phyloP scores from a whole-genome alignment of 2,329 filamentous ascomycete genomes.

The Aspergillus tamarii region DNA sequence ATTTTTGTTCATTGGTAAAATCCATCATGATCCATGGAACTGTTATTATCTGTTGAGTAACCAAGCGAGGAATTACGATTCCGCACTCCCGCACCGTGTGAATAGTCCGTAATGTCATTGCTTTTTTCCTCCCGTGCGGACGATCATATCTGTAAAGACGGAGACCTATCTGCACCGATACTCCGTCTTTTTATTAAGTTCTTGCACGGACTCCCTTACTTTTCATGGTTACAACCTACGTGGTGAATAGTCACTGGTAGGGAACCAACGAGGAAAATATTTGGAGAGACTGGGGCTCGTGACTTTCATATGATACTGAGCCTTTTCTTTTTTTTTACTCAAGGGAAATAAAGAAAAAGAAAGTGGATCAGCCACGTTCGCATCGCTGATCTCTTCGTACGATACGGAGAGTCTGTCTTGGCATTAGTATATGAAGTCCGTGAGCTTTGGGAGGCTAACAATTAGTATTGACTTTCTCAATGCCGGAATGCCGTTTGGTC shows the following conservation, averaged over 20 bases:
- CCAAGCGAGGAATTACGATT: neutral
- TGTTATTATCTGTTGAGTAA: neutral
- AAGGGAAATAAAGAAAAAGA: neutral
- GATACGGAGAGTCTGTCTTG: neutral
- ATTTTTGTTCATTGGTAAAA: neutral
- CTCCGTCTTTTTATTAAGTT: neutral
- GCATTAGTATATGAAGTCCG: constrained; percentile 5
- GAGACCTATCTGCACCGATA: neutral
- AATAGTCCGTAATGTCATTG: neutral
- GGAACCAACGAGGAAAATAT: neutral
- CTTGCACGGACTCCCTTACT: neutral
- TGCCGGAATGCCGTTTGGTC: neutral
- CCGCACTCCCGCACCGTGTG: neutral
- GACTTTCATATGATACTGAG: constrained; percentile 1
- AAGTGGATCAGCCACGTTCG: constrained; percentile 16
- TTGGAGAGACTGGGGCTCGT: neutral
- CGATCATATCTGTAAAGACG: constrained; percentile 1
- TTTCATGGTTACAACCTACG: neutral
- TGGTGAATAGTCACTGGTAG: neutral
- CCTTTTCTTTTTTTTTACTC: neutral
- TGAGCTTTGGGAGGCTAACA: neutral
- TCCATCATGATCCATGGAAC: neutral
- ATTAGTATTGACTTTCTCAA: neutral
- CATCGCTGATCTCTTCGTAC: constrained; percentile 9
- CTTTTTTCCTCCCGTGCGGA: neutral